These are phyloP conservation scores for Martiniozyma asiatica DNA, from an alignment of 1,139 yeast genomes.

Conservation along the genomic window DNA sequence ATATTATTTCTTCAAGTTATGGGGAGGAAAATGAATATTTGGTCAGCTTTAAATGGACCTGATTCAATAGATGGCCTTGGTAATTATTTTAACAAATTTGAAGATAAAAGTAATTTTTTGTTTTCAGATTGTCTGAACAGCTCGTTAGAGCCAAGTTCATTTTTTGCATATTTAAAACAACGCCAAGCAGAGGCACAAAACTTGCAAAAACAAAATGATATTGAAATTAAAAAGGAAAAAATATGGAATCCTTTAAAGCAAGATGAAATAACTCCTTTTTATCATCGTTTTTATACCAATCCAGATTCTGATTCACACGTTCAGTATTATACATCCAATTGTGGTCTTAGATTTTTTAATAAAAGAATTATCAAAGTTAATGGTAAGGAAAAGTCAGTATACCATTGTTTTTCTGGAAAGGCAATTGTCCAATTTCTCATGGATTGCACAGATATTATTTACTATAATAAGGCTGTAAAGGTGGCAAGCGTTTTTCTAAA, in stretches of 20 bases:
- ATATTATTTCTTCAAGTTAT: constrained; percentile 51
- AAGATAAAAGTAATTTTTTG: not conserved
- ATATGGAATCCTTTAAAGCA: not conserved
- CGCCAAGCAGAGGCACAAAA: constrained; percentile 7
- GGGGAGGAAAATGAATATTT: constrained; percentile 60
- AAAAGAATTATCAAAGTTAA: constrained; percentile 26
- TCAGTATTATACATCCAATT: constrained; percentile 63
- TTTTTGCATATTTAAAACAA: constrained; percentile 8
- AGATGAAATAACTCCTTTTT: constrained; percentile 35
- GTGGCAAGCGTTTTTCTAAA: constrained; percentile 47
- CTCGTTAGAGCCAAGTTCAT: too few species aligned
- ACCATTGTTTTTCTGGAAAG: constrained; percentile 57
- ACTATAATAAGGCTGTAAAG: constrained; percentile 45
- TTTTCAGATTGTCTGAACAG: too few species aligned
- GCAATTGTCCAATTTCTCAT: constrained; percentile 77
- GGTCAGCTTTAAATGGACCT: constrained; percentile 42
- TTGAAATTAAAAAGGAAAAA: constrained; percentile 1
- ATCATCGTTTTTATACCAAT: constrained; percentile 69
- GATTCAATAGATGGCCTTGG: constrained; percentile 23
- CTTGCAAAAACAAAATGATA: too few species aligned
- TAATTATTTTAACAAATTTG: constrained; percentile 1
- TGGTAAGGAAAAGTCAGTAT: constrained; percentile 17
- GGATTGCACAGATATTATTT: constrained; percentile 73
- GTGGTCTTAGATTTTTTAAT: constrained; percentile 52
- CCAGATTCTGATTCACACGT: constrained; percentile 78